Percentiles rank a stretch among this genome's conserved stretches.
Conservation (phyloP, 352 stramenopile species). For the Globisporangium spiculum region DNA sequence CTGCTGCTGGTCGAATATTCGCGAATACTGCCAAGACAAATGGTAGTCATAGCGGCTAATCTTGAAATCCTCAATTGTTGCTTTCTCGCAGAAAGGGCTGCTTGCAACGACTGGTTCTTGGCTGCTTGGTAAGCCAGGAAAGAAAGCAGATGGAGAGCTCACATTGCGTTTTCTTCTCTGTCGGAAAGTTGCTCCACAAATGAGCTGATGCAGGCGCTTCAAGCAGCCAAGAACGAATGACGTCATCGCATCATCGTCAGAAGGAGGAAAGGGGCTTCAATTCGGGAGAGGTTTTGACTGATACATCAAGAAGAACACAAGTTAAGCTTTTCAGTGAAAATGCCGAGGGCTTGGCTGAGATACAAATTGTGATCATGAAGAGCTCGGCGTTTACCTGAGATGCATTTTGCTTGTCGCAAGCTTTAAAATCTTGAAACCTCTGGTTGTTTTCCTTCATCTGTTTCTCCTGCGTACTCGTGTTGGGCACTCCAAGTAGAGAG, state of each 20-base stretch:
- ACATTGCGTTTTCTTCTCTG: constrained; percentile 1
- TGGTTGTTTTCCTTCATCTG: not conserved
- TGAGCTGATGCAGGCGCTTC: not conserved
- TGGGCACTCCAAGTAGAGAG: not conserved
- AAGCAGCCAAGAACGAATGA: not conserved
- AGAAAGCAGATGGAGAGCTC: not conserved
- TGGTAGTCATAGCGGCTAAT: not conserved
- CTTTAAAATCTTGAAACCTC: not conserved
- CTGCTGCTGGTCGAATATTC: not conserved
- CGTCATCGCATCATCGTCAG: not conserved
- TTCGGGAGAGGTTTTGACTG: not conserved
- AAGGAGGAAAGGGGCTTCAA: not conserved
- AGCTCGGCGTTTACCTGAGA: not conserved
- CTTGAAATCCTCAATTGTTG: not conserved
- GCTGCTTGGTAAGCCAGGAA: not conserved
- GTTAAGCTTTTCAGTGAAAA: too few relatives aligned
- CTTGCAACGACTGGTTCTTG: not conserved
- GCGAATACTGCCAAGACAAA: not conserved
- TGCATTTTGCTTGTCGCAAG: not conserved
- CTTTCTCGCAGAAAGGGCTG: not conserved
- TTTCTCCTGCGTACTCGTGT: not conserved
- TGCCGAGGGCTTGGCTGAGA: not conserved
- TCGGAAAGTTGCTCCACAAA: not conserved
- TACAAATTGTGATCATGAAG: not conserved
- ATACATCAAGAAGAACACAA: not conserved